phyloP scores from a whole-genome alignment of 2,329 filamentous ascomycete species.

The Trichoderma sp. region DNA sequence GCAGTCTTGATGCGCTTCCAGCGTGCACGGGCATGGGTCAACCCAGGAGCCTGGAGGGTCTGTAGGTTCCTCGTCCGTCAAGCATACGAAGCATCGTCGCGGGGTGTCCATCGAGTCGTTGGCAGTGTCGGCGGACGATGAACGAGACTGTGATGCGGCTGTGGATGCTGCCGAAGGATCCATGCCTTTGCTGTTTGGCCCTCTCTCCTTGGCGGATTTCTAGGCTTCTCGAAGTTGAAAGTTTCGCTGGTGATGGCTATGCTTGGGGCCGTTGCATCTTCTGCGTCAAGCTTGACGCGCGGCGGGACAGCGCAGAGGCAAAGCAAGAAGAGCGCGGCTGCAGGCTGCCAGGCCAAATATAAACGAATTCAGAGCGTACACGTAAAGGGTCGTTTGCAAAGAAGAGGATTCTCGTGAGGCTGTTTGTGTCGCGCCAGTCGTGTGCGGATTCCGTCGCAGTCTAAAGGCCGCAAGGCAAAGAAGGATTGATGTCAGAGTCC shows the following conservation, averaged over 20 bases:
- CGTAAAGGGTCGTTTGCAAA: background rate
- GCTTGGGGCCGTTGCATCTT: slow-evolving; percentile 8
- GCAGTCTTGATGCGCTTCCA: slow-evolving; percentile 88
- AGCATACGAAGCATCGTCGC: slow-evolving; percentile 64
- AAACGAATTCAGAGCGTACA: background rate
- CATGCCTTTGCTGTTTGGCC: background rate
- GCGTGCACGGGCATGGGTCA: slow-evolving; percentile 84
- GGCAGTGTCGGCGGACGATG: slow-evolving; percentile 25
- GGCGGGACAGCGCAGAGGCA: background rate
- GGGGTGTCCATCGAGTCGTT: slow-evolving; percentile 33
- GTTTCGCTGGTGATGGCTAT: background rate
- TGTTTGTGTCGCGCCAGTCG: background rate
- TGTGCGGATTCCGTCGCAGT: background rate
- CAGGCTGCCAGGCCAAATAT: background rate
- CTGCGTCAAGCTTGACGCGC: background rate
- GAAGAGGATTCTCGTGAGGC: background rate
- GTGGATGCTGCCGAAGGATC: background rate
- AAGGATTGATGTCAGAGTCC: slow-evolving; percentile 25
- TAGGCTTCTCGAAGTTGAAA: background rate
- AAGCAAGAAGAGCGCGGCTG: background rate
- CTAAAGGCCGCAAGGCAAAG: background rate
- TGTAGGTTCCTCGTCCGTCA: slow-evolving; percentile 56
- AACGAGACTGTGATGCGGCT: background rate
- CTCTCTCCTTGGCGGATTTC: background rate
- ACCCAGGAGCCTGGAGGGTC: slow-evolving; percentile 66